Base-by-base conservation (phyloP, 2,329 filamentous ascomycete genomes). In the Tolypocladium album region DNA sequence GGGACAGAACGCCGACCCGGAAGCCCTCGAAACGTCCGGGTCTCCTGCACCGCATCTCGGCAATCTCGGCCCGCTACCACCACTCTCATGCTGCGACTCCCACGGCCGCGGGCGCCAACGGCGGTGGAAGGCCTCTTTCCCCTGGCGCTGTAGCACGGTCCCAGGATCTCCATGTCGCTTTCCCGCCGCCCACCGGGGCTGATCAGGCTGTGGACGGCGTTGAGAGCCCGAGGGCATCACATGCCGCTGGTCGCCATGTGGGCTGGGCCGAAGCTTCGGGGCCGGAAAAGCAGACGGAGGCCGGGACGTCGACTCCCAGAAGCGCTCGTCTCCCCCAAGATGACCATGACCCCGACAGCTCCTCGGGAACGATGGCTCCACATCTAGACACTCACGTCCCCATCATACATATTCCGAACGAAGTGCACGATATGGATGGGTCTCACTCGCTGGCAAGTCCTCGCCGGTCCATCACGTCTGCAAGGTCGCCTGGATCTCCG, bases 1-100 rank as follows among this genome's bases (percentile, higher is more conserved):
- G 93, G 93, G 92, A 97, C 72, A 82, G 93, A 56, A 88, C 88
- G 2, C 92, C 92, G 2, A 69, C 73, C 3, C 69, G 72, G 24
- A 73, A 72, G 47, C 66, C 72, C 3, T 70, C 70, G 8, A 76
- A 72, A 61, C 70, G 79, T 24, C 77, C 79, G 1, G 74, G 73
- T 59, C 73, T 83, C 58, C 75, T 82, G 60, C 77, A 75, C 27
- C 73, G 80, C 7, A 68, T 76, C 24, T 83, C 81, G 0, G 81
- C 79, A n/a, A n/a, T n/a, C n/a, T n/a, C n/a, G n/a, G n/a, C n/a
- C n/a, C n/a, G n/a, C n/a, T n/a, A n/a, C n/a, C n/a, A n/a, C n/a
- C n/a, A n/a, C n/a, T n/a, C n/a, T n/a, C n/a, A n/a, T n/a, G n/a
- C n/a, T n/a, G n/a, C 58, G 36, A n/a, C 55, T 17, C 12, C 59